Evolutionary conservation across 1,284 basidiomycete species (phyloP), one percentile per base, ranked within the genome.

Genomic region (Tetrapyrgos nigripes): DNA sequence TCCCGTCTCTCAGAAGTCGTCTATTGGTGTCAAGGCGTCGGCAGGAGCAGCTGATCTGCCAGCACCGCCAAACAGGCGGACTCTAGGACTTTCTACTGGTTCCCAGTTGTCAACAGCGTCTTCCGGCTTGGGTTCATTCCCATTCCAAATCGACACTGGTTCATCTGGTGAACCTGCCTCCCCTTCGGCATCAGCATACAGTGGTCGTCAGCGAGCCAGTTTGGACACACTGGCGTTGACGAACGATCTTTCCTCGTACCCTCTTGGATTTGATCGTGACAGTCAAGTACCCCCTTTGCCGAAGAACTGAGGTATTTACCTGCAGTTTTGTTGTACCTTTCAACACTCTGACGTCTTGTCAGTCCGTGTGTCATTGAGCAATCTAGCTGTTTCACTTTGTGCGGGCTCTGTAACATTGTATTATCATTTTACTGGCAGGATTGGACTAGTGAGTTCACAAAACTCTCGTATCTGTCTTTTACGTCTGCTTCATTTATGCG

Each of bases 211-310:
- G 70, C 83, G 92, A 54, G 91, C 91, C 23, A 93, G 91, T 70
- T 74, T 93, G 64, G 91, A 93, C 67, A 93, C 91, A 1, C 78
- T 93, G 33, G 91, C 88, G 9, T 79, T 93, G 56, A 93, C 92
- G 62, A 87, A 82, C 65, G 92, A 92, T 72, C 73, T 93, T 55
- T 86, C 89, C 43, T 89, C 89, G 21, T 93, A 91, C 69, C 91
- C 92, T 27, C 80, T 93, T 55, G 85, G 83, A 44, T 90, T 90
- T 66, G 88, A 87, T 64, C 77, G 79, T 49, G 81, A 82, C 53
- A 81, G 78, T 59, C 72, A 77, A 50, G 72, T 68, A 57, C 71
- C 75, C 28, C 65, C 72, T 21, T 64, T 68, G 45, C 71, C 70
- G 24, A 74, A 66, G 58, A 48, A 31, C 33, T 65, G 43, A 52